Conservation (phyloP, 2,329 filamentous ascomycete genomes). For the Pseudogymnoascus sp. region DNA sequence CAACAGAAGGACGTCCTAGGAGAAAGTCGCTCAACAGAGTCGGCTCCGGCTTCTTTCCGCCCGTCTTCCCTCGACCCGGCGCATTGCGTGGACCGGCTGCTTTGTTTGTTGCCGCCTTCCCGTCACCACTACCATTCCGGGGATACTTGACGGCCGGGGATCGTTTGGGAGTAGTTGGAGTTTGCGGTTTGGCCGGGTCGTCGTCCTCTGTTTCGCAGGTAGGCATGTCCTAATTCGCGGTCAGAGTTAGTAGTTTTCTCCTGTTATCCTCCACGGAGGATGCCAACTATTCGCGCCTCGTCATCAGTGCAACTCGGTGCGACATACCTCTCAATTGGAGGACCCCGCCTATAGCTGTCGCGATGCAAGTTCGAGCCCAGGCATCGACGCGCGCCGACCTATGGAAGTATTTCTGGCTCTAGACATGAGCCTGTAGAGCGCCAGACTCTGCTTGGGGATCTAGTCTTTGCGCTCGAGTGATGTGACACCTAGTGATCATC, state of each 20-base stretch:
- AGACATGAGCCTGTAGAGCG: slow-evolving; percentile 3
- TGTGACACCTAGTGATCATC: not conserved
- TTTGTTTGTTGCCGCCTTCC: slow-evolving; percentile 18
- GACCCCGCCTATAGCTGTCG: not conserved
- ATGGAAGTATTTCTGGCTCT: not conserved
- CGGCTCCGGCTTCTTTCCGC: slow-evolving; percentile 30
- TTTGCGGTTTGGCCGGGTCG: slow-evolving; percentile 11
- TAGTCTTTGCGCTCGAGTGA: not conserved
- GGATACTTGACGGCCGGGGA: slow-evolving; percentile 16
- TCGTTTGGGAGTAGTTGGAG: slow-evolving; percentile 14
- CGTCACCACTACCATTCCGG: slow-evolving; percentile 17
- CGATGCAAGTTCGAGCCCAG: not conserved
- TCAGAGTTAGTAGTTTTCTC: not conserved
- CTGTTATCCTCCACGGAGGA: not conserved
- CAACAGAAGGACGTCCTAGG: slow-evolving; percentile 48
- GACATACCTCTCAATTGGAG: slow-evolving; percentile 1
- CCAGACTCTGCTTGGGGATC: not conserved
- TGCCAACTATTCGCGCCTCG: not conserved
- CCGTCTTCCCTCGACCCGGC: slow-evolving; percentile 19
- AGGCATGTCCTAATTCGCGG: slow-evolving; percentile 9
- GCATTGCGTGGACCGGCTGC: slow-evolving; percentile 21
- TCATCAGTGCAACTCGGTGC: not conserved
- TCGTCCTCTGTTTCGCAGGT: slow-evolving; percentile 7
- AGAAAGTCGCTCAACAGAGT: slow-evolving; percentile 52
- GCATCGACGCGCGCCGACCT: not conserved